These are phyloP conservation scores for Cajanus cajan DNA, from an alignment of 306 rosid species.

Conservation along the genomic window DNA sequence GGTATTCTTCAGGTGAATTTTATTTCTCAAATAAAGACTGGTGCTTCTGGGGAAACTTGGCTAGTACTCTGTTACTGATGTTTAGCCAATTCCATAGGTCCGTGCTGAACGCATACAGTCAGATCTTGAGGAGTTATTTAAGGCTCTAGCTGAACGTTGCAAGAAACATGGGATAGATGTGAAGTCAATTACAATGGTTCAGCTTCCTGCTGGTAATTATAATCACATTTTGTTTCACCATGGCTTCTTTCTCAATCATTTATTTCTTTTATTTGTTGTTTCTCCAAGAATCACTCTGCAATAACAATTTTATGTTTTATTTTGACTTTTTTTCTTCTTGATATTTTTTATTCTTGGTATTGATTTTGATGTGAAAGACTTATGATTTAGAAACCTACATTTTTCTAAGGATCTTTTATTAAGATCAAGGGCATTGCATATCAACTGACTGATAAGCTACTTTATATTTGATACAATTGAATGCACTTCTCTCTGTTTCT, in stretches of 20 bases:
- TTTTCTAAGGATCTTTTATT: background rate
- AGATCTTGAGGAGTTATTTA: conserved; percentile 80
- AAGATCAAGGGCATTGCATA: conserved; percentile 18
- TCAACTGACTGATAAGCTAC: conserved; percentile 10
- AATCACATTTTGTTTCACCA: conserved; percentile 9
- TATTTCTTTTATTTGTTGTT: conserved; percentile 15
- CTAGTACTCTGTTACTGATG: conserved; percentile 37
- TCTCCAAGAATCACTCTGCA: conserved; percentile 11
- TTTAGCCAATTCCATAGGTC: conserved; percentile 54
- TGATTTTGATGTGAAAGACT: background rate
- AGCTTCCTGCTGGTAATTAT: conserved; percentile 76
- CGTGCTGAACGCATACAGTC: conserved; percentile 93
- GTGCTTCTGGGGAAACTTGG: conserved; percentile 20
- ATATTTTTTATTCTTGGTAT: conserved; percentile 10
- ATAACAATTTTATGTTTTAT: background rate
- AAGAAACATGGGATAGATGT: conserved; percentile 76
- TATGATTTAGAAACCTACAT: conserved; percentile 8
- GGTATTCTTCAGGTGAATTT: conserved; percentile 92
- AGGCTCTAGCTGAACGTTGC: conserved; percentile 81
- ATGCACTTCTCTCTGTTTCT: conserved; percentile 30
- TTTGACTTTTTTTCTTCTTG: background rate
- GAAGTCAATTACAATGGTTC: conserved; percentile 70
- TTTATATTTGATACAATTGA: conserved; percentile 10
- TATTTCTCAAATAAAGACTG: conserved; percentile 5
- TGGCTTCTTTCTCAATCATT: conserved; percentile 8